Evolutionary conservation across 352 stramenopile genomes (phyloP).

Genomic region (Phytophthora syringae): DNA sequence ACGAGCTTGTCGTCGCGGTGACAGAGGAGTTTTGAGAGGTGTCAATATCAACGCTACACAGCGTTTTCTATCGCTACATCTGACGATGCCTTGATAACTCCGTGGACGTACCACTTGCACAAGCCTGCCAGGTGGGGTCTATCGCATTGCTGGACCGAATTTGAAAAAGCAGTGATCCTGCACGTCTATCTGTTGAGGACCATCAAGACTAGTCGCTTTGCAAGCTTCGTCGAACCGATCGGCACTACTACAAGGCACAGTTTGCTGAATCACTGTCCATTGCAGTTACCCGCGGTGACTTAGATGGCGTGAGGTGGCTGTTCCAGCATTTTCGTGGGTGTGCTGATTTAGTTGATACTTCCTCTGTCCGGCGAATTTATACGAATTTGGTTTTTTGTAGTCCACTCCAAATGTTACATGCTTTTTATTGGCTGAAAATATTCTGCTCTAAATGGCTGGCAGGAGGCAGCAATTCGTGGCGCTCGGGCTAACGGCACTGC

Average conservation of each 20-base stretch:
- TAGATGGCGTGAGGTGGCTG: conserved; percentile 23
- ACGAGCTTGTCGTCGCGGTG: neutral
- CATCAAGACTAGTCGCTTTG: conserved; percentile 19
- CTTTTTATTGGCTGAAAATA: no score
- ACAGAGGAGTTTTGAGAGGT: conserved; percentile 3
- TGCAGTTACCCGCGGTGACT: conserved; percentile 12
- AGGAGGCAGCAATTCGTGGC: no score
- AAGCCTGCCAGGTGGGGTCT: conserved; percentile 20
- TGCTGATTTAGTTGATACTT: conserved; percentile 4
- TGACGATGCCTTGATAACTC: conserved; percentile 14
- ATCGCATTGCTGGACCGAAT: conserved; percentile 25
- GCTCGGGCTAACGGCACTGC: no score
- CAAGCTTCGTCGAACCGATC: conserved; percentile 22
- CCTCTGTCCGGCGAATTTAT: no score
- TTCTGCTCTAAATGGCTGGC: no score
- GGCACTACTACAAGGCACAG: conserved; percentile 23
- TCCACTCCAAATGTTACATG: no score
- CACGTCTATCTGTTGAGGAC: conserved; percentile 1
- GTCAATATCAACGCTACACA: conserved; percentile 7
- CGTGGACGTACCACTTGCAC: conserved; percentile 27
- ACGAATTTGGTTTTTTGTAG: no score
- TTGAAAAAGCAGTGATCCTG: conserved; percentile 24
- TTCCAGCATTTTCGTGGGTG: conserved; percentile 30
- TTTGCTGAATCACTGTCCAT: conserved; percentile 15
- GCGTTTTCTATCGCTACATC: no score